phyloP scores from a whole-genome alignment of 1,284 basidiomycete species.

The Trichosporon inkin region DNA sequence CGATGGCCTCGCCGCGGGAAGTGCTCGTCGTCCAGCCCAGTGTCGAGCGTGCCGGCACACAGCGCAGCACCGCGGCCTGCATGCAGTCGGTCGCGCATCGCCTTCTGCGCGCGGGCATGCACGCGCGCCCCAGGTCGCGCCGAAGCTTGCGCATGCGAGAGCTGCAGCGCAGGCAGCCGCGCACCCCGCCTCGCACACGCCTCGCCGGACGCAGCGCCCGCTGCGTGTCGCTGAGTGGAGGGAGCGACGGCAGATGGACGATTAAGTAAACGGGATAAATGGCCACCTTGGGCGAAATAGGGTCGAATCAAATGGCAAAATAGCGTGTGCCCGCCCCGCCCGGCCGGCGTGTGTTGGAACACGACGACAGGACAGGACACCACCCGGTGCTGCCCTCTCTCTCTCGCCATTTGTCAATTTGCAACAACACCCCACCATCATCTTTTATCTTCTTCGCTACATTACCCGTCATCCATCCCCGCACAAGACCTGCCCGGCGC shows the following conservation, averaged over 20 bases:
- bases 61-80: too few species aligned
- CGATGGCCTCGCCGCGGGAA: too few species aligned
- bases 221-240: too few species aligned
- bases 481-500: background rate
- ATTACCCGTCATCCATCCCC: constrained; percentile 9
- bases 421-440: constrained; percentile 13
- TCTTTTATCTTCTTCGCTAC: constrained; percentile 12
- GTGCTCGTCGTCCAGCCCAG: too few species aligned
- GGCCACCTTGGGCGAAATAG: background rate
- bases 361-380: background rate
- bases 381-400: background rate
- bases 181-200: too few species aligned
- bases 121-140: too few species aligned
- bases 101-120: too few species aligned
- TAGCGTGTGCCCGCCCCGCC: background rate
- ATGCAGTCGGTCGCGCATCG: too few species aligned
- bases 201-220: too few species aligned
- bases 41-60: too few species aligned
- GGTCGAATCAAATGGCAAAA: constrained; percentile 1
- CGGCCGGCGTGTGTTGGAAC: constrained; percentile 5
- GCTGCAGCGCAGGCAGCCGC: too few species aligned
- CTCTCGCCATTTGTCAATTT: constrained; percentile 9
- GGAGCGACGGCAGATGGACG: background rate
- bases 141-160: too few species aligned
- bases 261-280: background rate